Conservation (phyloP, 2,329 filamentous ascomycete genomes). For the Monilinia fructigena region DNA sequence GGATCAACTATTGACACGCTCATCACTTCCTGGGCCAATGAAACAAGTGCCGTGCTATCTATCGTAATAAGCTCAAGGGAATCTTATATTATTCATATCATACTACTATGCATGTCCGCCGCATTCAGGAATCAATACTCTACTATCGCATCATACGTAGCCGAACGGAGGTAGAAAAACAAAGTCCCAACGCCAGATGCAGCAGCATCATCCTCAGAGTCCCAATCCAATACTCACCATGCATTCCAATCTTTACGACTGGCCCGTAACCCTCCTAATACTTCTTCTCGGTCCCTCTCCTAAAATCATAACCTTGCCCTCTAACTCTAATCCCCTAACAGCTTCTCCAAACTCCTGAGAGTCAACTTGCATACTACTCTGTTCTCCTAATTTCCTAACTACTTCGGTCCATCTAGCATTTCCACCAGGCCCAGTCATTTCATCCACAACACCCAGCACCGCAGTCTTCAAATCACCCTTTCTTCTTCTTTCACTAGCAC, state of each 20-base stretch:
- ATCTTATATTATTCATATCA: slow-evolving; percentile 8
- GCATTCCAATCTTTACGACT: slow-evolving; percentile 38
- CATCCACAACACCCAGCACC: slow-evolving; percentile 72
- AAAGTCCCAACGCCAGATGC: slow-evolving; percentile 14
- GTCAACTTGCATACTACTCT: slow-evolving; percentile 69
- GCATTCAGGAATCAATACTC: background rate
- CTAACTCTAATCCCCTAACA: slow-evolving; percentile 75
- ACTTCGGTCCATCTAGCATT: slow-evolving; percentile 78
- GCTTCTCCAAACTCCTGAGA: slow-evolving; percentile 78
- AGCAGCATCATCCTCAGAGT: background rate
- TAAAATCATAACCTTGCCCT: slow-evolving; percentile 75
- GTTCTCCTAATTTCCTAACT: slow-evolving; percentile 68
- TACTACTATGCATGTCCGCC: background rate
- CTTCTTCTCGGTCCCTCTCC: slow-evolving; percentile 83
- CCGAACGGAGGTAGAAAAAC: background rate
- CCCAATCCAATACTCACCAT: slow-evolving; percentile 6
- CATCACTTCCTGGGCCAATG: background rate
- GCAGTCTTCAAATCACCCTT: slow-evolving; percentile 82
- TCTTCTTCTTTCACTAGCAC: slow-evolving; percentile 77
- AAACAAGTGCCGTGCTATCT: too few relatives aligned
- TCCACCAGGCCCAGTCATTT: slow-evolving; percentile 67
- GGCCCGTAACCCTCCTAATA: slow-evolving; percentile 70
- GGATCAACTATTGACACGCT: background rate
- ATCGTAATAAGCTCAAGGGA: background rate
- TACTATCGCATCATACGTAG: slow-evolving; percentile 1